Evolutionary conservation across 306 rosid genomes (phyloP).

Genomic region (Arachis stenosperma): DNA sequence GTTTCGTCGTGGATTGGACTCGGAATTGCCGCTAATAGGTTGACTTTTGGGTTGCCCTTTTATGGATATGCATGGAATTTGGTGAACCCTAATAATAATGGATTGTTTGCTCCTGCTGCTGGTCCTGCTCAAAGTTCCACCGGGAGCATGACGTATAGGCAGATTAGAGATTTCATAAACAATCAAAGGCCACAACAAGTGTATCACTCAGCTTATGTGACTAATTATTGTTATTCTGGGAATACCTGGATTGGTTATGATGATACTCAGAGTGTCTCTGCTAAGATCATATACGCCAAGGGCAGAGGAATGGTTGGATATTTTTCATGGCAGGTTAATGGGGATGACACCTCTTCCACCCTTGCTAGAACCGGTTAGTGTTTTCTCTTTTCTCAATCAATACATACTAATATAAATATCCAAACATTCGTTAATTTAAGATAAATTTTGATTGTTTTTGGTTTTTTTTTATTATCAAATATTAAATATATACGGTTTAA

Average conservation of each 20-base stretch:
- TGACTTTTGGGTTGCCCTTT: constrained; percentile 52
- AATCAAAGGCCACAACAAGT: not conserved
- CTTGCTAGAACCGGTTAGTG: constrained; percentile 44
- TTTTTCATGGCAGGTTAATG: constrained; percentile 39
- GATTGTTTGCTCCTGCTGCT: constrained; percentile 37
- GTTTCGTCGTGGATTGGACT: constrained; percentile 32
- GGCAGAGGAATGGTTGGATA: constrained; percentile 39
- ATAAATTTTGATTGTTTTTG: too few species aligned
- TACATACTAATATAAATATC: too few species aligned
- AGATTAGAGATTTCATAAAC: constrained; percentile 16
- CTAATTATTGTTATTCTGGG: constrained; percentile 48
- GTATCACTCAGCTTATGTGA: constrained; percentile 43
- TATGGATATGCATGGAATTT: constrained; percentile 49
- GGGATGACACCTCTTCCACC: constrained; percentile 39
- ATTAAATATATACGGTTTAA: too few species aligned
- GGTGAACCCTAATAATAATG: constrained; percentile 23
- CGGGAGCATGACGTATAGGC: constrained; percentile 30
- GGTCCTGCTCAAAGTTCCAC: not conserved
- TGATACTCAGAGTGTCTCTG: constrained; percentile 44
- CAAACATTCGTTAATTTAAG: too few species aligned
- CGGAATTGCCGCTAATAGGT: constrained; percentile 33
- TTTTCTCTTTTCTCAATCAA: too few species aligned
- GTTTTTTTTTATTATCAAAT: too few species aligned
- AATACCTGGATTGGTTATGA: constrained; percentile 51
- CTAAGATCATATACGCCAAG: constrained; percentile 47